phyloP scores from a whole-genome alignment of 2,329 filamentous ascomycete species.

The Colletotrichum musae region DNA sequence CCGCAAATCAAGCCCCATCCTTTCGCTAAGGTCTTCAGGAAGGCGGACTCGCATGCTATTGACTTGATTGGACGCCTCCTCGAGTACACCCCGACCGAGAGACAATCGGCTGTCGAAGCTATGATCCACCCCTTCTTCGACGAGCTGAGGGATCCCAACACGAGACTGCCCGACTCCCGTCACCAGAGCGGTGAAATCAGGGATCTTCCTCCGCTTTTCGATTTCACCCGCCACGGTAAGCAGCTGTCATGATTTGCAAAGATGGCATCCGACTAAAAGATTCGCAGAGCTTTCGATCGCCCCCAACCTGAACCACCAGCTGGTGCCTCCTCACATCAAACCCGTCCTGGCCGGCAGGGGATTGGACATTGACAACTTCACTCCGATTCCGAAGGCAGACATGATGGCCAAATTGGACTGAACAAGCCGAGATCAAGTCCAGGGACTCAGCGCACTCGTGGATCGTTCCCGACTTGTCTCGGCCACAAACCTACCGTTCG shows the following conservation, averaged over 20 bases:
- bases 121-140: conserved; percentile 99
- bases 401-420: conserved; percentile 99
- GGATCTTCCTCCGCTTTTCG: conserved; percentile 90
- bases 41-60: conserved; percentile 92
- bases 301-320: conserved; percentile 86
- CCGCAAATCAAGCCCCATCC: conserved; percentile 99
- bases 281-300: conserved; percentile 92
- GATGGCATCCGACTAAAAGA: conserved; percentile 5
- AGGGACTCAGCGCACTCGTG: conserved; percentile 45
- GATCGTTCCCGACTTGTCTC: conserved; percentile 40
- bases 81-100: conserved; percentile 97
- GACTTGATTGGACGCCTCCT: conserved; percentile 94
- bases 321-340: conserved; percentile 88
- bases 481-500: conserved; percentile 31
- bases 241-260: conserved; percentile 31
- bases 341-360: conserved; percentile 81
- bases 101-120: conserved; percentile 91
- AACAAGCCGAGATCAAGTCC: conserved; percentile 58
- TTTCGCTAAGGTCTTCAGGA: conserved; percentile 99
- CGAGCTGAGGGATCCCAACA: conserved; percentile 92
- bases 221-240: conserved; percentile 95
- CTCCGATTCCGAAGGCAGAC: conserved; percentile 90
- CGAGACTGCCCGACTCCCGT: conserved; percentile 92
- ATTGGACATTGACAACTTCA: conserved; percentile 94
- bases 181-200: conserved; percentile 85